These are phyloP conservation scores for Russula brevipes DNA, from an alignment of 768 basidiomycete species.

Conservation along the genomic window DNA sequence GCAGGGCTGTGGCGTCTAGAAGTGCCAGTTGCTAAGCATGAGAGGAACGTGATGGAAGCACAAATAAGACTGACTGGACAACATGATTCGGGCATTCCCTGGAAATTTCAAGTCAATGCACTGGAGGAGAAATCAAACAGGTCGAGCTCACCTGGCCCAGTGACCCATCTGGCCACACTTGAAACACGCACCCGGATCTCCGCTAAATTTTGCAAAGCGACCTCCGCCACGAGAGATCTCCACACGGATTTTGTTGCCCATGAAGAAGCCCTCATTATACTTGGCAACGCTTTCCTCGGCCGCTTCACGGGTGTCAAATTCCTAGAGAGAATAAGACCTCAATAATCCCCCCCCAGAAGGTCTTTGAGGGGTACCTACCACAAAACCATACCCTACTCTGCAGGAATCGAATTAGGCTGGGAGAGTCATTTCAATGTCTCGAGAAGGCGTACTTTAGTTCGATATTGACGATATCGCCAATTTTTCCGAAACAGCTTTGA, in stretches of 20 bases:
- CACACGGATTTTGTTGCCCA: slow-evolving; percentile 90
- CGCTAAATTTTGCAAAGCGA: slow-evolving; percentile 70
- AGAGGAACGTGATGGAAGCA: background rate
- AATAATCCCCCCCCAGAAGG: background rate
- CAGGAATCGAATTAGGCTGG: slow-evolving; percentile 24
- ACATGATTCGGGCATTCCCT: slow-evolving; percentile 69
- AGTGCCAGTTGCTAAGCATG: slow-evolving; percentile 38
- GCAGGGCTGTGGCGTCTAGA: slow-evolving; percentile 31
- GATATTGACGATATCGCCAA: slow-evolving; percentile 67
- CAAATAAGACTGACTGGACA: slow-evolving; percentile 41
- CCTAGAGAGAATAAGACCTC: slow-evolving; percentile 40
- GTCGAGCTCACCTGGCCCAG: slow-evolving; percentile 69
- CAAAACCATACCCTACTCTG: slow-evolving; percentile 86
- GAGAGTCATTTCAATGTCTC: background rate
- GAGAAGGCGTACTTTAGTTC: slow-evolving; percentile 69
- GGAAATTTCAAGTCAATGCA: slow-evolving; percentile 9
- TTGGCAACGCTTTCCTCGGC: slow-evolving; percentile 85
- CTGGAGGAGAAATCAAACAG: slow-evolving; percentile 1
- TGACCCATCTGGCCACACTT: slow-evolving; percentile 82
- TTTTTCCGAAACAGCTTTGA: slow-evolving; percentile 80
- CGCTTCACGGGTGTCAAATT: slow-evolving; percentile 76
- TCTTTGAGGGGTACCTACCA: slow-evolving; percentile 50
- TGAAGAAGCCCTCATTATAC: slow-evolving; percentile 85
- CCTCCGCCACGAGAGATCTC: slow-evolving; percentile 83
- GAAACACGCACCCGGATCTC: slow-evolving; percentile 87